Evolutionary conservation across 2,329 filamentous ascomycete genomes (phyloP).

Genomic region (Xylariaceae sp.): DNA sequence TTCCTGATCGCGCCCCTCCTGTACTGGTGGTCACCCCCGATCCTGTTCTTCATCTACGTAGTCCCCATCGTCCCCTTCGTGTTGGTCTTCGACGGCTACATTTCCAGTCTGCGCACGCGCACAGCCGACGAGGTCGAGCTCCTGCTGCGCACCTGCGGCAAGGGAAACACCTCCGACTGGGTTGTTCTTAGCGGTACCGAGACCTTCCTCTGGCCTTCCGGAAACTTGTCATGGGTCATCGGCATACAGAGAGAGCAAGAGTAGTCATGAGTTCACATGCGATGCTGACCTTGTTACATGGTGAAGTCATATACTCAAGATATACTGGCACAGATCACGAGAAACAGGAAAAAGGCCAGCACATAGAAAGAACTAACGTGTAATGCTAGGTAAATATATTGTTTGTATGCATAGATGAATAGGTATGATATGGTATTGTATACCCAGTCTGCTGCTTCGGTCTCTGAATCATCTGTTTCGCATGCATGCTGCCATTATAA

Average conservation of each 20-base stretch:
- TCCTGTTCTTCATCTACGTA: slow-evolving; percentile 62
- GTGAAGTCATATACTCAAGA: too few relatives aligned
- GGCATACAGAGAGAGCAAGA: slow-evolving; percentile 34
- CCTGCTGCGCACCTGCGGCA: slow-evolving; percentile 51
- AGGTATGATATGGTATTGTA: not conserved
- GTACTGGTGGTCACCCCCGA: slow-evolving; percentile 38
- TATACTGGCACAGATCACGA: not conserved
- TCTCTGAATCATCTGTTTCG: slow-evolving; percentile 2
- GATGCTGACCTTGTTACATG: not conserved
- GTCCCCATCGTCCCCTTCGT: slow-evolving; percentile 64
- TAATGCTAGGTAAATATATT: slow-evolving; percentile 4
- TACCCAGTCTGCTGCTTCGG: slow-evolving; percentile 3
- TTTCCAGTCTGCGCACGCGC: slow-evolving; percentile 62
- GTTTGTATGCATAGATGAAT: not conserved
- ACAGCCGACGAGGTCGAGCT: slow-evolving; percentile 59
- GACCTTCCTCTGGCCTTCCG: slow-evolving; percentile 46
- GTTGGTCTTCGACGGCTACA: slow-evolving; percentile 62
- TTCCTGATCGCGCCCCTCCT: slow-evolving; percentile 49
- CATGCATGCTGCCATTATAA: not conserved
- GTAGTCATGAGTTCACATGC: not conserved
- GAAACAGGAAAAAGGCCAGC: not conserved
- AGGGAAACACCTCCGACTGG: slow-evolving; percentile 41
- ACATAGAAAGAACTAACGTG: slow-evolving; percentile 2
- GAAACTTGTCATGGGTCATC: slow-evolving; percentile 49
- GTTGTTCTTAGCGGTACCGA: slow-evolving; percentile 44